phyloP scores from a whole-genome alignment of 805 yeast species.

The Saccharomycopsis synnaedendra region DNA sequence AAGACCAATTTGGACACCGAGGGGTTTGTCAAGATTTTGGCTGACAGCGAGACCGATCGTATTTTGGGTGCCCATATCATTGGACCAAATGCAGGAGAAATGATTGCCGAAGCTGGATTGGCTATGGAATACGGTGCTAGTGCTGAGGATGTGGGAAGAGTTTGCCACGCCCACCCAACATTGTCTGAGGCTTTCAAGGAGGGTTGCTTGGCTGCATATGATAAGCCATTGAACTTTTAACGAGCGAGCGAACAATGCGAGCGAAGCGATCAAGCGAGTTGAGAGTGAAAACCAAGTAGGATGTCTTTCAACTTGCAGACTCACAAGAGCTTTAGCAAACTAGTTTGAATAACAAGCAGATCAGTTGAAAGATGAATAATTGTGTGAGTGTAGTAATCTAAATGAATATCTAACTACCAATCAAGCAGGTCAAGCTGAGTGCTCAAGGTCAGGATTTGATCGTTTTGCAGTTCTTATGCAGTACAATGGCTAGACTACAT shows the following conservation, averaged over 20 bases:
- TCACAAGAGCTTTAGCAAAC: neutral
- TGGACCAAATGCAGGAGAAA: conserved; percentile 98
- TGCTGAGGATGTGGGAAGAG: conserved; percentile 94
- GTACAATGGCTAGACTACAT: too few relatives aligned
- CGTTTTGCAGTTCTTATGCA: too few relatives aligned
- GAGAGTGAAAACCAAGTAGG: neutral
- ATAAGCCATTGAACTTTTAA: conserved; percentile 82
- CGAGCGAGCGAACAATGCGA: too few relatives aligned
- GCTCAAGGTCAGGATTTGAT: too few relatives aligned
- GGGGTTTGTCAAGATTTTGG: conserved; percentile 90
- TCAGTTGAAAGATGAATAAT: too few relatives aligned
- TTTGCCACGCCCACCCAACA: conserved; percentile 98
- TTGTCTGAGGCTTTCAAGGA: conserved; percentile 96
- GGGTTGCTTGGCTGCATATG: conserved; percentile 89
- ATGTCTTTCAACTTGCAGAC: neutral
- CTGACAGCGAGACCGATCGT: conserved; percentile 96
- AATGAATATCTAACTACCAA: too few relatives aligned
- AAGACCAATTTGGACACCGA: conserved; percentile 96
- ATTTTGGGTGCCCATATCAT: conserved; percentile 93
- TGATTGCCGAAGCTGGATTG: conserved; percentile 97
- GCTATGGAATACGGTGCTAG: conserved; percentile 99
- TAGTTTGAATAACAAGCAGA: neutral
- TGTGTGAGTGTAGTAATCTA: too few relatives aligned
- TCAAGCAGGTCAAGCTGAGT: too few relatives aligned
- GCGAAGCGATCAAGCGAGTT: too few relatives aligned